These are phyloP conservation scores for Cryptococcus floricola DNA, from an alignment of 1,284 basidiomycete genomes.

Conservation along the genomic window DNA sequence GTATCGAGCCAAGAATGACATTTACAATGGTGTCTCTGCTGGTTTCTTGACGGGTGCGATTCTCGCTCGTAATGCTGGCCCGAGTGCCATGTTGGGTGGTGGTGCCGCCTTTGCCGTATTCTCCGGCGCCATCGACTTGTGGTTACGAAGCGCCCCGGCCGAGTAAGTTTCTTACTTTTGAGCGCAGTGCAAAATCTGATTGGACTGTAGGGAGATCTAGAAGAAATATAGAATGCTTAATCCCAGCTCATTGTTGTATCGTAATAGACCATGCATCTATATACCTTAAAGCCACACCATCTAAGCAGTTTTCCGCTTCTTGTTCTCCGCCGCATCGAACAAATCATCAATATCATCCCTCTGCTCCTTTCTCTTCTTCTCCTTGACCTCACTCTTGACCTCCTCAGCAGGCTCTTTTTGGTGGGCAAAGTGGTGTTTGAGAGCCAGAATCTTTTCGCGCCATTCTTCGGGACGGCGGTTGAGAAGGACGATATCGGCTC, in stretches of 20 bases:
- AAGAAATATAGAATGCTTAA: background rate
- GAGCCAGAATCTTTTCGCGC: slow-evolving; percentile 57
- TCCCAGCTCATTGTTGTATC: slow-evolving; percentile 10
- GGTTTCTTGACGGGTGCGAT: slow-evolving; percentile 63
- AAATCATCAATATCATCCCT: slow-evolving; percentile 34
- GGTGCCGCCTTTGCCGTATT: slow-evolving; percentile 87
- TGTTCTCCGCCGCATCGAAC: slow-evolving; percentile 28
- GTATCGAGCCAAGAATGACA: slow-evolving; percentile 95
- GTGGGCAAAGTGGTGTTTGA: slow-evolving; percentile 48
- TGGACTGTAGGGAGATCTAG: background rate
- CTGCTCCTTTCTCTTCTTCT: slow-evolving; percentile 24
- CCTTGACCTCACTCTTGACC: slow-evolving; percentile 6
- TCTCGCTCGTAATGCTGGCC: slow-evolving; percentile 77
- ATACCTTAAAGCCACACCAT: background rate
- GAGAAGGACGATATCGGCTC: slow-evolving; percentile 72
- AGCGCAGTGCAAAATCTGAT: background rate
- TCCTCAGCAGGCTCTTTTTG: slow-evolving; percentile 23
- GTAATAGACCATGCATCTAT: background rate
- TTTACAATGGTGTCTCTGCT: slow-evolving; percentile 64
- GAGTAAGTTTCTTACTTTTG: slow-evolving; percentile 59
- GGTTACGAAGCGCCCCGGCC: slow-evolving; percentile 73
- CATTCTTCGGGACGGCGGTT: slow-evolving; percentile 75
- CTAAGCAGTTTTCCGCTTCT: slow-evolving; percentile 8
- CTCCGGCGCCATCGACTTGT: slow-evolving; percentile 81
- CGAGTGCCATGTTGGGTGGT: slow-evolving; percentile 73